phyloP scores from a whole-genome alignment of 169 alveolate species.

The Plasmodium gaboni region DNA sequence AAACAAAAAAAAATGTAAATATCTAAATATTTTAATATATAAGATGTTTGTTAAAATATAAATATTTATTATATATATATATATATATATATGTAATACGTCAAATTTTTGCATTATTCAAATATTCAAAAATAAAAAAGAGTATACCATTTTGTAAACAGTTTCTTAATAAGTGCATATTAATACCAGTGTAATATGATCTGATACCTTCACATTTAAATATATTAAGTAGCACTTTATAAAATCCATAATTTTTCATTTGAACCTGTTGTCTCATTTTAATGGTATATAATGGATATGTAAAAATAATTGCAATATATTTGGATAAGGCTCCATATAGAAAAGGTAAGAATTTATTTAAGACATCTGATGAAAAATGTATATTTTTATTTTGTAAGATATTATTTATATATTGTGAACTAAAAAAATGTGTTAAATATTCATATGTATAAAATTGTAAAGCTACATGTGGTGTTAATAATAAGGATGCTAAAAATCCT shows the following conservation, averaged over 20 bases:
- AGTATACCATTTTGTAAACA: conserved; percentile 74
- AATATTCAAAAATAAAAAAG: conserved; percentile 72
- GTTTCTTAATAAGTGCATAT: conserved; percentile 61
- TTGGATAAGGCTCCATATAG: conserved; percentile 65
- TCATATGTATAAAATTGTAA: conserved; percentile 68
- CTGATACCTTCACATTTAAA: conserved; percentile 53
- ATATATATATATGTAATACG: too few species aligned
- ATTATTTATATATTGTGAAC: conserved; percentile 18
- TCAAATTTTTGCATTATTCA: conserved; percentile 24
- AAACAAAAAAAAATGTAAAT: too few species aligned
- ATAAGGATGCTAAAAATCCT: conserved; percentile 60
- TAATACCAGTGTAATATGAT: conserved; percentile 69
- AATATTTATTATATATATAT: too few species aligned
- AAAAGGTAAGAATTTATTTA: conserved; percentile 54
- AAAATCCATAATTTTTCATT: conserved; percentile 54
- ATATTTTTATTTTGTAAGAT: conserved; percentile 6
- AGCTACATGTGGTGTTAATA: conserved; percentile 72
- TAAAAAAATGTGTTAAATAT: conserved; percentile 49
- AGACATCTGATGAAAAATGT: conserved; percentile 23
- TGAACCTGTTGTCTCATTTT: conserved; percentile 77
- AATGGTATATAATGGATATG: conserved; percentile 71
- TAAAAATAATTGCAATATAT: conserved; percentile 53
- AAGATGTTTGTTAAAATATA: too few species aligned
- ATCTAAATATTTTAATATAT: too few species aligned
- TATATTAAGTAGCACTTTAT: conserved; percentile 48